Base-by-base conservation (phyloP, 2,329 filamentous ascomycete genomes). In the Chaetomium strumarium region DNA sequence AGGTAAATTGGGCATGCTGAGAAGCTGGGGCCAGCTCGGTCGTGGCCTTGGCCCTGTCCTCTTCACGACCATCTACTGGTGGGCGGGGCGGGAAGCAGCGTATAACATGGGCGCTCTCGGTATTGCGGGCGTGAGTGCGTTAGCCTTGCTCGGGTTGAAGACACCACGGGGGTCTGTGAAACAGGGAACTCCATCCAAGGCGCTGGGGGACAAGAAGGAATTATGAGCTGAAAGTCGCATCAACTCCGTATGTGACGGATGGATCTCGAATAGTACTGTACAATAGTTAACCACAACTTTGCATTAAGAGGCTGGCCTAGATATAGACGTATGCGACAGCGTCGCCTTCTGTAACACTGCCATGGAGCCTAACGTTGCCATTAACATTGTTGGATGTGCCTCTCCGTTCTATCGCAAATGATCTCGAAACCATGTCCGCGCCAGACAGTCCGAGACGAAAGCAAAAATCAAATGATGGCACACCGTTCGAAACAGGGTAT, bases 1-100 rank as follows among this genome's bases (percentile, higher is more conserved):
- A 3, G 84, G 84, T 43, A 95, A 95, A 65, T 73, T 99, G 47
- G 93, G 93, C 3, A 85, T 88, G 53, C 78, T 97, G 61, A 78
- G 93, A 29, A 83, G 78, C 60, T 84, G 77, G 84, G 92, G 93
- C 6, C 93, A 99, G 74, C 79, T 91, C 4, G 93, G 93, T 2
- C 80, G 93, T 33, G 90, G 91, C 0, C 69, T 95, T 11, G 93
- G 93, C 0, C 93, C 93, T 0, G 68, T 99, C 5, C 72, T 95
- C 34, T 99, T 99, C 67, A 97, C 93, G 57, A 90, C 89, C 45
- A 75, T 99, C 51, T 99, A 99, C 72, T 99, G 93, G 93, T 99
- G 93, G 93, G 91, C 90, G 7, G 93, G 93, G 0, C 77, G 93
- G 43, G 86, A 95, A 65, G 78, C 84, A 11, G 93, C 93, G 2